Conservation (phyloP, 495 filamentous ascomycete species). For the Xylaria nigripes region DNA sequence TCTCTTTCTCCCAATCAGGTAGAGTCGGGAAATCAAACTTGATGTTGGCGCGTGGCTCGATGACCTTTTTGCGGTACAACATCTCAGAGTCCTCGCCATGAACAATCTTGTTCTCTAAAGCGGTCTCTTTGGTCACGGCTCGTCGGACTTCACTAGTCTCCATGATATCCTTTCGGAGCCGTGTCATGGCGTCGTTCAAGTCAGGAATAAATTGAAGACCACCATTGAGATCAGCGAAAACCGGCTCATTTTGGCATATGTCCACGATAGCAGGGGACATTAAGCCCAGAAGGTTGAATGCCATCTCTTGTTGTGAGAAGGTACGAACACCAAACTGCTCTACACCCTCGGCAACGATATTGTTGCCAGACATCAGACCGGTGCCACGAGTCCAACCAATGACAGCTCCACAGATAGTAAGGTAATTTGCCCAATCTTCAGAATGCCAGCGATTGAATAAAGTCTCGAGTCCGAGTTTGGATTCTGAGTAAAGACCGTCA, state of each 20-base stretch:
- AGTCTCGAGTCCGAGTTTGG: slow-evolving; percentile 92
- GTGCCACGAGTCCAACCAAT: slow-evolving; percentile 99
- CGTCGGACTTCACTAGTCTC: slow-evolving; percentile 90
- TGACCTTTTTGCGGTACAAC: slow-evolving; percentile 86
- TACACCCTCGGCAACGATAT: slow-evolving; percentile 92
- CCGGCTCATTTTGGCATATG: slow-evolving; percentile 89
- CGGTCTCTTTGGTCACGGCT: slow-evolving; percentile 90
- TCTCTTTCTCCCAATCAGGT: slow-evolving; percentile 83
- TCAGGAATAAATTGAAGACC: slow-evolving; percentile 96
- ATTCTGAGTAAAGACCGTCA: slow-evolving; percentile 96
- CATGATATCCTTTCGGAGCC: slow-evolving; percentile 81
- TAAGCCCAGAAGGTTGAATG: slow-evolving; percentile 93
- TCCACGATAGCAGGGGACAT: slow-evolving; percentile 94
- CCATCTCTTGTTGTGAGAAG: slow-evolving; percentile 99
- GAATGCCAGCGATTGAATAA: slow-evolving; percentile 98
- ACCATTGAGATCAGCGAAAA: slow-evolving; percentile 95
- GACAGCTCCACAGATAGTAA: slow-evolving; percentile 96
- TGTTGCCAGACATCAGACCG: slow-evolving; percentile 96
- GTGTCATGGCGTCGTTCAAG: slow-evolving; percentile 87
- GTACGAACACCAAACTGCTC: slow-evolving; percentile 95
- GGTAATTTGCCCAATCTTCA: slow-evolving; percentile 94
- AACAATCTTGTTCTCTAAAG: slow-evolving; percentile 94
- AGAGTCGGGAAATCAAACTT: slow-evolving; percentile 89
- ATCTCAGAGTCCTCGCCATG: slow-evolving; percentile 88
- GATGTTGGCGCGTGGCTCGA: slow-evolving; percentile 93